A percentile compares a stretch with the other conserved stretches of the same genome.
Conservation (phyloP, 352 stramenopile species). For the Pilasporangium apinafurcum region DNA sequence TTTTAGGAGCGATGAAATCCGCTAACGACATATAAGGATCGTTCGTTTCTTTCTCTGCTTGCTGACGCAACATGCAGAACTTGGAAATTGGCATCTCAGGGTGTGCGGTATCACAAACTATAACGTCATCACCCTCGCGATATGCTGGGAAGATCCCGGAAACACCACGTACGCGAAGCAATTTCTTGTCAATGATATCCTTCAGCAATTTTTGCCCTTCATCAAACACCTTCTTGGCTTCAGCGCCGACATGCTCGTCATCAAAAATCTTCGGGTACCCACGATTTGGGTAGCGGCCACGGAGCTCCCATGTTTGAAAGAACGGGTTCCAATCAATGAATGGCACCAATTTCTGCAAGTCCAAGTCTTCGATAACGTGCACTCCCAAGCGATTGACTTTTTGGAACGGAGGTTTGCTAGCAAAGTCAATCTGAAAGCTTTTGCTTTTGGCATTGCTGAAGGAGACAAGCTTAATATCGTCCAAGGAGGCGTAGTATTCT, state of each 20-base stretch:
- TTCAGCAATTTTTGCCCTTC: slow-evolving; percentile 94
- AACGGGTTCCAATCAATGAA: slow-evolving; percentile 99
- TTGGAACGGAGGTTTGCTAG: slow-evolving; percentile 71
- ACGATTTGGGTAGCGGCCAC: slow-evolving; percentile 96
- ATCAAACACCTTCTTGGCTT: slow-evolving; percentile 96
- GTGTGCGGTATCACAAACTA: slow-evolving; percentile 89
- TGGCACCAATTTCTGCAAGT: slow-evolving; percentile 87
- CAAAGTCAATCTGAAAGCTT: slow-evolving; percentile 90
- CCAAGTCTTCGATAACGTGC: slow-evolving; percentile 83
- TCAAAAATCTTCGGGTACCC: slow-evolving; percentile 99
- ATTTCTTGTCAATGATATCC: slow-evolving; percentile 91
- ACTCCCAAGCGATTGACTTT: slow-evolving; percentile 82
- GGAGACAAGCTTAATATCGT: slow-evolving; percentile 62
- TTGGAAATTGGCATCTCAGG: slow-evolving; percentile 66
- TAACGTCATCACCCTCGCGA: slow-evolving; percentile 90
- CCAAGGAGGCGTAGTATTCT: slow-evolving; percentile 77
- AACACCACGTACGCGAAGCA: slow-evolving; percentile 88
- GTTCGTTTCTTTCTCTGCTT: slow-evolving; percentile 95
- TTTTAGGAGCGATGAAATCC: slow-evolving; percentile 90
- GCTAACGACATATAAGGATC: slow-evolving; percentile 93
- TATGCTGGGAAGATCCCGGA: slow-evolving; percentile 95
- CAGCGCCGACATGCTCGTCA: slow-evolving; percentile 90
- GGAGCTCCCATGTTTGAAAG: slow-evolving; percentile 98
- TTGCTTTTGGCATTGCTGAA: slow-evolving; percentile 55
- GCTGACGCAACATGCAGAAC: slow-evolving; percentile 97